Evolutionary conservation across 164 flowering plant species (phyloP), one percentile per base, ranked within the genome.

Genomic region (Dillenia turbinata): DNA sequence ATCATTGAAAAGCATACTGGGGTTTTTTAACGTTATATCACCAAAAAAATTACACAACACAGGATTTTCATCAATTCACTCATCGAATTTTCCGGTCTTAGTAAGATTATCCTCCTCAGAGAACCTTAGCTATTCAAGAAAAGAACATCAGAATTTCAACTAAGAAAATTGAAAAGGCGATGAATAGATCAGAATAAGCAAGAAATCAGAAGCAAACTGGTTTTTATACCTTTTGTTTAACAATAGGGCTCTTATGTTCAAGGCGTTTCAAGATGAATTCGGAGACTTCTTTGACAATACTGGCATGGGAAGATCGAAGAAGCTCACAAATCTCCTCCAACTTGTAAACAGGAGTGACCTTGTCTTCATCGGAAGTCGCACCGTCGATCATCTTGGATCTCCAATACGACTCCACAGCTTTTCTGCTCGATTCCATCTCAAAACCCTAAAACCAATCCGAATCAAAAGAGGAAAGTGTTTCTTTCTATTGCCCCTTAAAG

Each of bases 321-420:
- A 91, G 89, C 65, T 91, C 90, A 64, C 96, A 90, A 63, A 92
- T 81, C 73, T 92, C 98, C 62, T 94, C 96, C 63, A 89, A 71
- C 64, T 94, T 94, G 71, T 86, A 88, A 9, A 94, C 97, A 43
- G 99, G 92, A 40, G 99, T 65, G 49, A 94, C 93, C 72, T 94
- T 94, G 63, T 91, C 95, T 64, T 94, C 99, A 56, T 91, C 93
- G 2, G 90, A 77, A 1, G 98, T 92, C 6, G 85, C 98, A 1
- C 66, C 90, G 65, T 92, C 98, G 60, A 87, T 77, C 90, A 89
- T 83, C 65, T 84, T 77, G 60, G 93, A 91, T 71, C 99, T 85
- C 99, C 99, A 91, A 71, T 94, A 91, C 12, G 99, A 81, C 57
- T 94, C 99, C 58, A 94, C 99, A 14, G 97, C 99, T 74, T 96